Evolutionary conservation across 2,329 filamentous ascomycete genomes (phyloP).

Genomic region (Exophiala mesophila): DNA sequence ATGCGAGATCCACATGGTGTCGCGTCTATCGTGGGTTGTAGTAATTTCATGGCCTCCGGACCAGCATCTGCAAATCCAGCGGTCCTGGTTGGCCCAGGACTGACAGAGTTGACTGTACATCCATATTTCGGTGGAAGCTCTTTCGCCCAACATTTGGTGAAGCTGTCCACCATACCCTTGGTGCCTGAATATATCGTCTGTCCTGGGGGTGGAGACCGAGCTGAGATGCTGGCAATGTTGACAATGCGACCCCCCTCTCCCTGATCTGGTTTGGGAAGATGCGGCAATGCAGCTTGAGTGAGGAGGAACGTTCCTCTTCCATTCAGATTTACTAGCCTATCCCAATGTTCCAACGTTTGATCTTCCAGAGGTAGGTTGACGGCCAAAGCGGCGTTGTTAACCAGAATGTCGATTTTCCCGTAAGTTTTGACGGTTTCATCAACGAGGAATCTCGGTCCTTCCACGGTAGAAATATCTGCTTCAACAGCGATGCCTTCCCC

Average conservation of each 20-base stretch:
- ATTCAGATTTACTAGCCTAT: slow-evolving; percentile 42
- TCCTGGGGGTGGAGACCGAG: slow-evolving; percentile 34
- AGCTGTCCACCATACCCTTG: slow-evolving; percentile 38
- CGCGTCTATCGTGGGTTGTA: slow-evolving; percentile 41
- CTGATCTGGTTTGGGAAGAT: slow-evolving; percentile 33
- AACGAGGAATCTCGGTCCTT: slow-evolving; percentile 35
- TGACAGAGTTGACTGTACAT: slow-evolving; percentile 31
- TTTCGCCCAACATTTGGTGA: slow-evolving; percentile 30
- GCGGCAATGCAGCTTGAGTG: slow-evolving; percentile 26
- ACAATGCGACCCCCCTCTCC: slow-evolving; percentile 37
- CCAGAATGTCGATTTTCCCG: slow-evolving; percentile 39
- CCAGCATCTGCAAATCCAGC: slow-evolving; percentile 34
- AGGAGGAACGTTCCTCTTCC: slow-evolving; percentile 44
- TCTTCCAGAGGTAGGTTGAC: slow-evolving; percentile 12
- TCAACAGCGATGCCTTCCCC: slow-evolving; percentile 36
- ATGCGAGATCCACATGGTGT: slow-evolving; percentile 43
- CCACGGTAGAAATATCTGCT: slow-evolving; percentile 39
- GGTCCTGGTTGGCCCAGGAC: slow-evolving; percentile 26
- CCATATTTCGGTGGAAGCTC: slow-evolving; percentile 30
- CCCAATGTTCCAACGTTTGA: slow-evolving; percentile 41
- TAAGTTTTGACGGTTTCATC: slow-evolving; percentile 34
- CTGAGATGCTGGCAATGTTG: slow-evolving; percentile 41
- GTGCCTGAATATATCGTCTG: slow-evolving; percentile 36
- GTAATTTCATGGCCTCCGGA: slow-evolving; percentile 39
- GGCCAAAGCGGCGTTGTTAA: slow-evolving; percentile 40